These are phyloP conservation scores for Backusella sp. DNA, from an alignment of 192 early-diverging fungal genomes.

Conservation along the genomic window DNA sequence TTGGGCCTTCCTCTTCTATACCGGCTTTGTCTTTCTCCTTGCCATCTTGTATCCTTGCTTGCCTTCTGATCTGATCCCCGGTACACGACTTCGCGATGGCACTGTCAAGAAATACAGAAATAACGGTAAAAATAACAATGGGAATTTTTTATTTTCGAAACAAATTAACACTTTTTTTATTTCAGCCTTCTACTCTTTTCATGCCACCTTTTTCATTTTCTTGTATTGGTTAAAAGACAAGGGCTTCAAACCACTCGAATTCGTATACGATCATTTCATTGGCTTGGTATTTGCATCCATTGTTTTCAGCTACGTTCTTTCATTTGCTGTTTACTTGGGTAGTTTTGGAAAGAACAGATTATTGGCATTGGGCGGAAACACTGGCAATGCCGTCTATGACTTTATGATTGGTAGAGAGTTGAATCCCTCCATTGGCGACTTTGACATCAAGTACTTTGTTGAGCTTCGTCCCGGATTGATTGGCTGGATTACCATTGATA, in stretches of 20 bases:
- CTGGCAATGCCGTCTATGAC: constrained; percentile 88
- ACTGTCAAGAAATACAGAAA: constrained; percentile 73
- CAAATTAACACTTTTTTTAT: constrained; percentile 16
- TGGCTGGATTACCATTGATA: constrained; percentile 85
- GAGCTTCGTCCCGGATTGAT: constrained; percentile 94
- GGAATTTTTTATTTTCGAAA: not conserved
- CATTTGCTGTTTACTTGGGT: constrained; percentile 69
- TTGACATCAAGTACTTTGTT: constrained; percentile 93
- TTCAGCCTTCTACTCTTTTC: constrained; percentile 37
- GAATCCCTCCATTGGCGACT: constrained; percentile 80
- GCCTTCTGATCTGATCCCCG: constrained; percentile 64
- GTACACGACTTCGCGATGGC: constrained; percentile 69
- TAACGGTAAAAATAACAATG: constrained; percentile 49
- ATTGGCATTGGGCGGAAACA: constrained; percentile 86
- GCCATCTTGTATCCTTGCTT: constrained; percentile 62
- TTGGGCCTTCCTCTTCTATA: constrained; percentile 53
- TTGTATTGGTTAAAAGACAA: constrained; percentile 40
- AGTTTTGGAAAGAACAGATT: constrained; percentile 70
- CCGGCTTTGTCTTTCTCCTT: constrained; percentile 71
- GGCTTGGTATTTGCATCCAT: constrained; percentile 68
- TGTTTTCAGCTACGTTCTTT: constrained; percentile 62
- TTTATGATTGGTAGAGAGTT: constrained; percentile 96
- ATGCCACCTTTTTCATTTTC: constrained; percentile 54
- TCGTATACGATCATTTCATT: constrained; percentile 79
- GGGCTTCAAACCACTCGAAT: constrained; percentile 70